Evolutionary conservation across 2,329 filamentous ascomycete genomes (phyloP), one percentile per base, ranked within the genome.

Genomic region (Trichoderma guizhouense): DNA sequence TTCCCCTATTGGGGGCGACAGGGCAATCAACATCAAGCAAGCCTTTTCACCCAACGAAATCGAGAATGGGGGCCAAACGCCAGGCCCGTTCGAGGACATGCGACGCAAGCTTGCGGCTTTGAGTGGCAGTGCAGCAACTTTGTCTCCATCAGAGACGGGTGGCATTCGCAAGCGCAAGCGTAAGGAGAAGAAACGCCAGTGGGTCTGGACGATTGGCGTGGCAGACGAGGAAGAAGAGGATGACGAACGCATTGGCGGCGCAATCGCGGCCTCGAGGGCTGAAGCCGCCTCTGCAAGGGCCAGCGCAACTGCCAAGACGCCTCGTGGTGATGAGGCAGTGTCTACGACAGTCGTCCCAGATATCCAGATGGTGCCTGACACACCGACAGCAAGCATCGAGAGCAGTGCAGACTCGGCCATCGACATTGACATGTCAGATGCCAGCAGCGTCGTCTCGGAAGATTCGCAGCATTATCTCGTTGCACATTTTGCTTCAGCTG

Each of bases 131-230:
- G 82, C 83, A 1, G 73, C 82, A 1, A 83, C 81, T 2, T 34
- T 39, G 34, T 43, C 66, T 21, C 83, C 85, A 0, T 80, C 81
- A 0, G 84, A 81, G 1, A 75, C 80, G 5, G 82, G 81, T 1
- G 85, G 85, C 2, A 81, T 87, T 62, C 83, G 85, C n/a, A 90
- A 89, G 78, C 82, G 85, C 11, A 88, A 85, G 73, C 78, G 81
- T 36, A 83, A 83, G 77, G 89, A 91, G 74, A 90, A 89, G 84
- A 90, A 87, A 79, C 83, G 89, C 14, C 86, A 86, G 57, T 91
- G 89, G 89, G 87, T 89, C 43, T 91, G 89, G 89, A 91, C 89
- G 1, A 90, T 91, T 58, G 87, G 86, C 3, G 84, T 85, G 72
- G 86, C 87, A 1, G 84, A 84, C 2, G 83, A 85, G 8, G 83